Evolutionary conservation across 2,329 filamentous ascomycete genomes (phyloP).

Genomic region (Daldinia sp.): DNA sequence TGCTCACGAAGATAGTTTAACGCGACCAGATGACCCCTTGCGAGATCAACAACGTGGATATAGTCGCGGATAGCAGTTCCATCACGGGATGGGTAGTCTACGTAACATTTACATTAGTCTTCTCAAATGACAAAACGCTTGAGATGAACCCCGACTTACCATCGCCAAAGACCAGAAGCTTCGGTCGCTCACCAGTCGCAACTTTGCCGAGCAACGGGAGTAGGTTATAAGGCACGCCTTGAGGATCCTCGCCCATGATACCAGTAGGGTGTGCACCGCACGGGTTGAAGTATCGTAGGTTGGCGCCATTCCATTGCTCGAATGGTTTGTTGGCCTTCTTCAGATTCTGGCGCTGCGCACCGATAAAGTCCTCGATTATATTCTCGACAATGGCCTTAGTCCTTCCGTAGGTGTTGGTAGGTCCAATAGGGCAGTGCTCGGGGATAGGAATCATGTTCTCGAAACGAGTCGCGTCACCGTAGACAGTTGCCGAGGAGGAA

Average conservation of each 20-base stretch:
- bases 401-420: slow-evolving; percentile 97
- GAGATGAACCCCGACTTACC: slow-evolving; percentile 65
- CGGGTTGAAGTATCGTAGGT: slow-evolving; percentile 98
- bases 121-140: background rate
- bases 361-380: slow-evolving; percentile 91
- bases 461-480: slow-evolving; percentile 96
- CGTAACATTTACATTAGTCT: slow-evolving; percentile 22
- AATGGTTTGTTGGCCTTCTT: slow-evolving; percentile 82
- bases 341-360: slow-evolving; percentile 84
- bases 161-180: slow-evolving; percentile 93
- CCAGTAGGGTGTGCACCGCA: slow-evolving; percentile 94
- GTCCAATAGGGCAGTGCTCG: slow-evolving; percentile 93
- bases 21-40: slow-evolving; percentile 86
- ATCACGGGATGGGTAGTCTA: slow-evolving; percentile 91
- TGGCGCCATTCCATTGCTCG: slow-evolving; percentile 90
- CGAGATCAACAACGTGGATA: slow-evolving; percentile 94
- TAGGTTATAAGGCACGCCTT: slow-evolving; percentile 95
- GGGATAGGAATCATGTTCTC: slow-evolving; percentile 99
- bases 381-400: slow-evolving; percentile 94
- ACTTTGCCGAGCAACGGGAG: slow-evolving; percentile 95
- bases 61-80: slow-evolving; percentile 97
- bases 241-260: slow-evolving; percentile 97
- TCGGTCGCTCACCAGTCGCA: slow-evolving; percentile 92
- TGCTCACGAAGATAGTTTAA: slow-evolving; percentile 89
- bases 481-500: slow-evolving; percentile 97